Evolutionary conservation across 345 rosid species (phyloP).

Genomic region (Citropsis articulata): DNA sequence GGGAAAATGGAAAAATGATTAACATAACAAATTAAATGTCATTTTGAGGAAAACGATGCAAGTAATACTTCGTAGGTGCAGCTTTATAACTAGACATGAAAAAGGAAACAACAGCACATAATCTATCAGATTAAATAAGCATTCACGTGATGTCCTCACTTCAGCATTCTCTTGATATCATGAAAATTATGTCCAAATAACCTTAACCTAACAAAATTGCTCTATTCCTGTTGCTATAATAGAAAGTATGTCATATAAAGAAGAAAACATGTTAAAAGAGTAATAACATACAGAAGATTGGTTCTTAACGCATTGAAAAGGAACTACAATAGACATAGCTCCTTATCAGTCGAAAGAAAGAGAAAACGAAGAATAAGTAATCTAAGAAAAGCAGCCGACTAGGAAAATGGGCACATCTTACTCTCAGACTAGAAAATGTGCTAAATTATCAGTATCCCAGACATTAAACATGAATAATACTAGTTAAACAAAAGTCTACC

Average conservation of each 20-base stretch:
- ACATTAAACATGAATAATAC: background rate
- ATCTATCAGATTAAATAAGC: background rate
- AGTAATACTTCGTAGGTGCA: background rate
- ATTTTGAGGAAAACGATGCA: background rate
- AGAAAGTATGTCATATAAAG: background rate
- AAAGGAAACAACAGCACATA: background rate
- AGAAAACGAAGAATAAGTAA: background rate
- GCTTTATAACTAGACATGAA: background rate
- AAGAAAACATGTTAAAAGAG: background rate
- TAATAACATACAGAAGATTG: background rate
- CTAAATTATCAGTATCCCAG: background rate
- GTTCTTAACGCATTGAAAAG: background rate
- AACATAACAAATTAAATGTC: background rate
- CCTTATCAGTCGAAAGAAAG: too few species aligned
- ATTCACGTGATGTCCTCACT: background rate
- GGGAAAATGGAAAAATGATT: background rate
- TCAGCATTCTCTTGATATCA: background rate
- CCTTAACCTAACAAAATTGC: background rate
- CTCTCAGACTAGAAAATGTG: background rate
- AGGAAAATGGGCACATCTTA: background rate
- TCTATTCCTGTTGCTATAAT: background rate
- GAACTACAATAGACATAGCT: background rate
- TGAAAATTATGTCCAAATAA: background rate
- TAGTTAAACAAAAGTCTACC: slow-evolving; percentile 36
- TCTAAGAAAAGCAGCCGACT: background rate